A percentile compares a stretch with the other conserved stretches of the same genome.
phyloP scores from a whole-genome alignment of 2,329 filamentous ascomycete genomes.

The Beauveria sp. region DNA sequence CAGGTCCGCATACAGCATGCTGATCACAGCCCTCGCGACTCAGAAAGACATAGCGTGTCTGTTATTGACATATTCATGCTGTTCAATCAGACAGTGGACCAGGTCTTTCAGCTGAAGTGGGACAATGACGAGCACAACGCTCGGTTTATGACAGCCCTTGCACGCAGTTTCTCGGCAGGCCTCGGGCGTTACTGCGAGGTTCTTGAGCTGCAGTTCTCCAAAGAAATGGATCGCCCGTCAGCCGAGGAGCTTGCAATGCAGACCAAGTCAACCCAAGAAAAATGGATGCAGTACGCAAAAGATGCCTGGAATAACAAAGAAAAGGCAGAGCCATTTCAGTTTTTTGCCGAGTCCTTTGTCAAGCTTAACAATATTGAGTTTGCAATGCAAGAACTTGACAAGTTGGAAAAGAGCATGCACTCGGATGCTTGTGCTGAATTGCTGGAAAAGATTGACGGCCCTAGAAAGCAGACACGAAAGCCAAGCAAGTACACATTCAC shows the following conservation, averaged over 20 bases:
- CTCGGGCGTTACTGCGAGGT: slow-evolving; percentile 87
- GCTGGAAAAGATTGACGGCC: slow-evolving; percentile 66
- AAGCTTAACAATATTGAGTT: slow-evolving; percentile 98
- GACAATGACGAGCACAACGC: slow-evolving; percentile 89
- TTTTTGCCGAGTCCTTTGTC: slow-evolving; percentile 91
- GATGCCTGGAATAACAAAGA: slow-evolving; percentile 90
- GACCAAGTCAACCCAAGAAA: slow-evolving; percentile 78
- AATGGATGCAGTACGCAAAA: slow-evolving; percentile 86
- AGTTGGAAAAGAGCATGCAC: slow-evolving; percentile 81
- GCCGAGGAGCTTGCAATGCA: slow-evolving; percentile 77
- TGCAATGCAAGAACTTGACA: slow-evolving; percentile 85
- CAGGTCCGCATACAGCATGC: slow-evolving; percentile 60
- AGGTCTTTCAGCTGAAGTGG: slow-evolving; percentile 82
- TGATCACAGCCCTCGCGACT: slow-evolving; percentile 60
- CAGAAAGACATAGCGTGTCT: slow-evolving; percentile 85
- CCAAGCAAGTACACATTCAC: slow-evolving; percentile 93
- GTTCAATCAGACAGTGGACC: slow-evolving; percentile 86
- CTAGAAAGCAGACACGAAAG: slow-evolving; percentile 55
- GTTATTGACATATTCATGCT: slow-evolving; percentile 89
- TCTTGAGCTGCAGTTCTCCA: slow-evolving; percentile 75
- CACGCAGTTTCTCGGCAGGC: slow-evolving; percentile 75
- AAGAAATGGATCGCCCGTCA: slow-evolving; percentile 88
- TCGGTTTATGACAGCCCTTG: slow-evolving; percentile 91
- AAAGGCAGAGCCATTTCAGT: slow-evolving; percentile 93
- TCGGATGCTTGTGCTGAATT: slow-evolving; percentile 84